These are phyloP conservation scores for Pythium guiyangense DNA, from an alignment of 352 stramenopile genomes.

Conservation along the genomic window DNA sequence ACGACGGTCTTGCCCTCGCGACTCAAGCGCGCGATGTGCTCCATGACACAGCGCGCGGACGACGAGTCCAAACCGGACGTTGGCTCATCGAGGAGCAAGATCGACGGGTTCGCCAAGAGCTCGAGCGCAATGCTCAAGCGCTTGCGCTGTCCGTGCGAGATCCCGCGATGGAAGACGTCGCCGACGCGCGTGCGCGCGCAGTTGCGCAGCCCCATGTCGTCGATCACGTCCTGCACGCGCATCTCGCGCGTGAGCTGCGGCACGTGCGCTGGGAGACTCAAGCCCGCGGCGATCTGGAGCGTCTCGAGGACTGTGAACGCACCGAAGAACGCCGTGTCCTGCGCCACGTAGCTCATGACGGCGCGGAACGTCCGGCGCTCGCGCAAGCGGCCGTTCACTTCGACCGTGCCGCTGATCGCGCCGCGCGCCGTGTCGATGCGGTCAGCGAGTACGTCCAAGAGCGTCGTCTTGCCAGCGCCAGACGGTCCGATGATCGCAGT, in stretches of 20 bases:
- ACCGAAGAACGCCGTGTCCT: conserved; percentile 55
- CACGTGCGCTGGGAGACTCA: conserved; percentile 43
- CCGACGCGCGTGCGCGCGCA: conserved; percentile 65
- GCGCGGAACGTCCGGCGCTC: conserved; percentile 31
- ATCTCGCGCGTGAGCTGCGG: conserved; percentile 35
- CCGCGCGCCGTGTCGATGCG: conserved; percentile 24
- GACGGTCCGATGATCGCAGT: conserved; percentile 39
- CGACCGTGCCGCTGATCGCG: conserved; percentile 31
- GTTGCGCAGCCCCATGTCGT: conserved; percentile 54
- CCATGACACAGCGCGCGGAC: conserved; percentile 87
- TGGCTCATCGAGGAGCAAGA: conserved; percentile 94
- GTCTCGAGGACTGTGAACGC: conserved; percentile 70
- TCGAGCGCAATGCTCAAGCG: conserved; percentile 92
- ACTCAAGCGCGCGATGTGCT: conserved; percentile 46
- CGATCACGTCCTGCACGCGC: conserved; percentile 60
- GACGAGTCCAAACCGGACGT: conserved; percentile 90
- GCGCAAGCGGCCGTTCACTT: conserved; percentile 44
- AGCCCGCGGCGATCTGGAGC: conserved; percentile 47
- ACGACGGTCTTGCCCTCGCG: conserved; percentile 65
- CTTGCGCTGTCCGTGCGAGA: conserved; percentile 88
- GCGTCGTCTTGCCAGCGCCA: conserved; percentile 31
- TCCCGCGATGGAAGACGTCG: conserved; percentile 82
- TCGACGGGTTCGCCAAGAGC: conserved; percentile 91
- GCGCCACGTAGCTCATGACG: conserved; percentile 61
- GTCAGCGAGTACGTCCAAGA: conserved; percentile 46